These are phyloP conservation scores for Aspergillus sp. DNA, from an alignment of 2,329 filamentous ascomycete genomes.

Conservation along the genomic window DNA sequence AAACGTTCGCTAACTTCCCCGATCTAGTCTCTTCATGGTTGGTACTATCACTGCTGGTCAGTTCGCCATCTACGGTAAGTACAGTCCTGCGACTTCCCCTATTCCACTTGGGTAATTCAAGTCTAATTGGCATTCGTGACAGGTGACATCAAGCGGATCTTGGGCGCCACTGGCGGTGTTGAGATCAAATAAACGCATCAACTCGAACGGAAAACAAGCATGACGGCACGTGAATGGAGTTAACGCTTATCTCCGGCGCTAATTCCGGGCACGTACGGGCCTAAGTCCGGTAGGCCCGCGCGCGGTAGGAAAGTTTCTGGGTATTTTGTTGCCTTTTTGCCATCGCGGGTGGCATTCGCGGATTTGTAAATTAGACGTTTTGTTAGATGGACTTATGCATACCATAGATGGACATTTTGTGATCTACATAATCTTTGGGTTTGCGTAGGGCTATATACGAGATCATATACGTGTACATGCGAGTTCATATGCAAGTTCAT, in stretches of 20 bases:
- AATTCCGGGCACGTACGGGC: not conserved
- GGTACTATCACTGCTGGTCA: conserved; percentile 70
- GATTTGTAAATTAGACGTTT: not conserved
- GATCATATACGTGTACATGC: too few relatives aligned
- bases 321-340: not conserved
- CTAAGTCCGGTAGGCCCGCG: too few relatives aligned
- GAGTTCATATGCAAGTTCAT: too few relatives aligned
- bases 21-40: conserved; percentile 32
- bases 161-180: conserved; percentile 67
- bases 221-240: not conserved
- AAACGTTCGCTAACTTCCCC: not conserved
- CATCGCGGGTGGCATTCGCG: not conserved
- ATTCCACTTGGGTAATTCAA: conserved; percentile 22
- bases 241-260: not conserved
- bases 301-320: too few relatives aligned
- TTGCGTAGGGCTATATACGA: not conserved
- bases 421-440: not conserved
- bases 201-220: too few relatives aligned
- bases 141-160: conserved; percentile 54
- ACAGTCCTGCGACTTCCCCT: not conserved
- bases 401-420: not conserved
- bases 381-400: not conserved
- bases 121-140: too few relatives aligned
- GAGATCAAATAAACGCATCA: conserved; percentile 50
- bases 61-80: conserved; percentile 70